Percentiles rank a stretch among this genome's conserved stretches.
Evolutionary conservation across 2,329 filamentous ascomycete species (phyloP).

Genomic region (Nothophaeocryptopus gaeumannii): DNA sequence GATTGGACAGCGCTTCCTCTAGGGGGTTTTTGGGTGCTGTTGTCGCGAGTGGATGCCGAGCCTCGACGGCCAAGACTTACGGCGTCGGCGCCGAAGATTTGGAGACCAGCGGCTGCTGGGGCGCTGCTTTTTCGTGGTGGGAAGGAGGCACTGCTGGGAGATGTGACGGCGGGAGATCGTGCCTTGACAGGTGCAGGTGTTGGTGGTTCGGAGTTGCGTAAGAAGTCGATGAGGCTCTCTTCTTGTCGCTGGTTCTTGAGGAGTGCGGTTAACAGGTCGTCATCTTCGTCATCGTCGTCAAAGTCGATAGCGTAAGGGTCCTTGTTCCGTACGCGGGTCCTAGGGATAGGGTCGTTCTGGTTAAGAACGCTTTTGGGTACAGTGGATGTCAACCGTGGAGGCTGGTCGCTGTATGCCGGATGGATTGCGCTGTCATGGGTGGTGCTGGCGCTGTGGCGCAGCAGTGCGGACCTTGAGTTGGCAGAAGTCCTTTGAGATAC

Average conservation of each 20-base stretch:
- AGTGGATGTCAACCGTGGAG: conserved; percentile 13
- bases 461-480: conserved; percentile 38
- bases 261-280: conserved; percentile 44
- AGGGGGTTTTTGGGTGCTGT: background rate
- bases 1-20: background rate
- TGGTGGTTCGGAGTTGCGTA: conserved; percentile 67
- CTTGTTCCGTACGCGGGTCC: conserved; percentile 66
- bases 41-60: conserved; percentile 13
- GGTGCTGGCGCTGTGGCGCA: conserved; percentile 19
- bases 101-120: conserved; percentile 6
- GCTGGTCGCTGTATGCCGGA: conserved; percentile 17
- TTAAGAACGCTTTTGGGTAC: conserved; percentile 4
- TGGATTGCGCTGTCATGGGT: conserved; percentile 6
- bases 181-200: background rate
- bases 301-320: conserved; percentile 92
- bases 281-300: conserved; percentile 49
- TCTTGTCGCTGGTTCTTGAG: conserved; percentile 45
- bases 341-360: conserved; percentile 37
- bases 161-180: background rate
- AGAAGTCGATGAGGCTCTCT: conserved; percentile 71
- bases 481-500: conserved; percentile 36
- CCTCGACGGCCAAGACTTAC: conserved; percentile 16
- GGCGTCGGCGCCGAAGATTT: conserved; percentile 19
- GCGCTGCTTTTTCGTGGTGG: conserved; percentile 7
- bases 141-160: background rate